Conservation (phyloP, 2,329 filamentous ascomycete genomes). For the Ascochyta koolunga region DNA sequence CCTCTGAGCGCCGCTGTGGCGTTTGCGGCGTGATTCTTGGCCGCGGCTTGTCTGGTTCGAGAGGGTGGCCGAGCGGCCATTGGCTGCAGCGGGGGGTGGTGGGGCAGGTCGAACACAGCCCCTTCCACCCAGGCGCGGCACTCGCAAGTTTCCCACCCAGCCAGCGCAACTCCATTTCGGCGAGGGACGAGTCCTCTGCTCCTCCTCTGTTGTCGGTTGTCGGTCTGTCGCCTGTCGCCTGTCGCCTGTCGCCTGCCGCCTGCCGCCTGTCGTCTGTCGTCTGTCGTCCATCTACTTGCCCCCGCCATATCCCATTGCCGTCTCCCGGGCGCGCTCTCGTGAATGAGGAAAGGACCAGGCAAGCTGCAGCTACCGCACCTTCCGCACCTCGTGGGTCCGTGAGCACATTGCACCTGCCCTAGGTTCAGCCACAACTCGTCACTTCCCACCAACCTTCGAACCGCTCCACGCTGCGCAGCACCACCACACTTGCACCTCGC, state of each 20-base stretch:
- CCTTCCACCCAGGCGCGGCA: conserved; percentile 14
- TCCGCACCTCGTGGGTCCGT: conserved; percentile 18
- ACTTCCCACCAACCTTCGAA: conserved; percentile 10
- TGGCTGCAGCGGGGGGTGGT: background rate
- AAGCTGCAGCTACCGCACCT: conserved; percentile 13
- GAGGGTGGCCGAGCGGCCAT: background rate
- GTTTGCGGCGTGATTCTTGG: background rate
- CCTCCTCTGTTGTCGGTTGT: background rate
- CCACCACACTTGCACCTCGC: conserved; percentile 8
- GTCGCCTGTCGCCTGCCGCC: no score
- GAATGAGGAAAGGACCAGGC: conserved; percentile 8
- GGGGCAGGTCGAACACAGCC: conserved; percentile 5
- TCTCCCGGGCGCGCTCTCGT: conserved; percentile 3
- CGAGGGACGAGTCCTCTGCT: conserved; percentile 4
- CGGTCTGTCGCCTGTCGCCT: no score
- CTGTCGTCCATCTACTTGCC: conserved; percentile 7
- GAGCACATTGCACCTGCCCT: conserved; percentile 17
- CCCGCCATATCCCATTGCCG: conserved; percentile 1
- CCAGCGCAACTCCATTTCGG: conserved; percentile 11
- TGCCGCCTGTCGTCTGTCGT: no score
- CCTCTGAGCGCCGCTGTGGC: conserved; percentile 10
- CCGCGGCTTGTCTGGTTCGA: conserved; percentile 1
- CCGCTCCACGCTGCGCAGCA: conserved; percentile 15
- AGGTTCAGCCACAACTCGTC: conserved; percentile 19
- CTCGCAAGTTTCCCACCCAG: conserved; percentile 14